Base-by-base conservation (phyloP, 148 eudicot species). In the Fagopyrum homotropicum region DNA sequence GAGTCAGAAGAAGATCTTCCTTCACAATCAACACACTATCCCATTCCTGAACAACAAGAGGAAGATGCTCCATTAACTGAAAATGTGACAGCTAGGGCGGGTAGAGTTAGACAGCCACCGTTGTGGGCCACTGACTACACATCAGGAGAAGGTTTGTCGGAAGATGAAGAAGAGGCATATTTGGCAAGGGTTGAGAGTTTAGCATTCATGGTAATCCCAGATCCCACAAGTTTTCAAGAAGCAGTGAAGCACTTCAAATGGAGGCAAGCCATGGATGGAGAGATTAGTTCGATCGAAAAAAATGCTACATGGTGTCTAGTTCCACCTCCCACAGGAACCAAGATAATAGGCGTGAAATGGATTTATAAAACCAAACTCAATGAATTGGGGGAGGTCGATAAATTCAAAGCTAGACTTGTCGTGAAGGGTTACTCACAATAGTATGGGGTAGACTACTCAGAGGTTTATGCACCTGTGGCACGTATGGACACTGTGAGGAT, bases 151-250 rank as follows among this genome's bases (percentile, higher is more conserved):
- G n/a, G n/a, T n/a, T n/a, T n/a, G n/a, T n/a, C n/a, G n/a, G n/a
- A n/a, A n/a, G n/a, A n/a, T n/a, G n/a, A n/a, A n/a, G n/a, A n/a
- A n/a, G n/a, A n/a, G n/a, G n/a, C n/a, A n/a, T n/a, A n/a, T n/a
- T n/a, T n/a, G n/a, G 9, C 2, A 26, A 16, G 40, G n/a, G 19
- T 15, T 78, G 7, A 7, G n/a, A 6, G n/a, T 2, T 12, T 6
- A 73, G 5, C 52, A 75, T 5, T 64, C 63, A 72, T 44, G 71
- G 73, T 77, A 77, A 77, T 22, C 73, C 6, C 45, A 30, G 72
- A 40, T 69, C 45, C 45, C 9, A 69, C 72, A 35, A 35, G 45
- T 45, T 72, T 14, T 72, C 16, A 45, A 45, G 51, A 45, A 45
- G 52, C 74, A 6, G 48, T 40, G 3, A 22, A 69, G 40, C 10